Evolutionary conservation across 116 monocot genomes (phyloP).

Genomic region (Cymodocea nodosa): DNA sequence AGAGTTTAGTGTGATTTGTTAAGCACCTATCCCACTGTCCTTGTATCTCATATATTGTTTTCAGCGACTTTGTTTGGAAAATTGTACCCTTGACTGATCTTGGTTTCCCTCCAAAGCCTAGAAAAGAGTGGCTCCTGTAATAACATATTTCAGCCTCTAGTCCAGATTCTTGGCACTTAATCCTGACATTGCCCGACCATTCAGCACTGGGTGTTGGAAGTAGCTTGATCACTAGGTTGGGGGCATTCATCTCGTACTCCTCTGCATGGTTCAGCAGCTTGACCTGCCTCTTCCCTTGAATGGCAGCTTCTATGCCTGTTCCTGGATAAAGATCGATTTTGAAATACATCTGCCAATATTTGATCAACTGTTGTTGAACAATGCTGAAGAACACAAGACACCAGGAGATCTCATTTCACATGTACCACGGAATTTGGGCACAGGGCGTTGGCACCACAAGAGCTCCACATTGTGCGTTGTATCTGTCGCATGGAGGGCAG

Average conservation of each 20-base stretch:
- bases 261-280: constrained; percentile 42
- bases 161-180: constrained; percentile 51
- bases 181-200: constrained; percentile 54
- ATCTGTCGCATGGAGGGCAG: constrained; percentile 80
- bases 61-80: constrained; percentile 22
- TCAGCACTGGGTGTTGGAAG: constrained; percentile 49
- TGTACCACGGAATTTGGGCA: constrained; percentile 66
- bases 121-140: constrained; percentile 38
- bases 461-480: constrained; percentile 40
- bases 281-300: constrained; percentile 52
- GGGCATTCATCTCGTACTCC: constrained; percentile 64
- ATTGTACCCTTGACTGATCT: constrained; percentile 57
- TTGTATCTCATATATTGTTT: constrained; percentile 50
- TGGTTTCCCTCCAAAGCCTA: constrained; percentile 64
- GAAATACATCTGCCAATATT: too few species aligned
- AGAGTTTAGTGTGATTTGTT: neutral
- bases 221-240: constrained; percentile 51
- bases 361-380: too few species aligned
- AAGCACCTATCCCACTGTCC: constrained; percentile 77
- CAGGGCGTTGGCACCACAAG: constrained; percentile 63
- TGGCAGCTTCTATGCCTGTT: constrained; percentile 40
- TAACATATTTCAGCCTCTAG: constrained; percentile 45
- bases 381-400: too few species aligned
- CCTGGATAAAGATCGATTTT: constrained; percentile 19
- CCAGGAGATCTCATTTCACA: too few species aligned